Base-by-base conservation (phyloP, 2,329 filamentous ascomycete genomes). In the Colletotrichum tabaci region DNA sequence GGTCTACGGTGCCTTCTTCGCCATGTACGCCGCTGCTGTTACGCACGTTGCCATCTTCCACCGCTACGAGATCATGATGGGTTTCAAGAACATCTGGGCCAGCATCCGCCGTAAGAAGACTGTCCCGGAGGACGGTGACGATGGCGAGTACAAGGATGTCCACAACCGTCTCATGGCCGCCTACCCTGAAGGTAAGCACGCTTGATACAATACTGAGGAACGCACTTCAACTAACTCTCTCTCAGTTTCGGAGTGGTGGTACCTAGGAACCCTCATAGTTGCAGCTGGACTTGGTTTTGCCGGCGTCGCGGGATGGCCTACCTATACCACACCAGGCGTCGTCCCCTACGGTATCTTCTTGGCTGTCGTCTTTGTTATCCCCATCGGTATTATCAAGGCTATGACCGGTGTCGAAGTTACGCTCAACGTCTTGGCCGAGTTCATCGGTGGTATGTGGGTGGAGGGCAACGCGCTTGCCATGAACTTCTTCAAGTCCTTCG, bases 381-480 rank as follows among this genome's bases (percentile, higher is more conserved):
- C 84, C 0, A 77, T 84, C 9, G 85, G 85, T 4, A 84, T 87
- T 42, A 81, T 86, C 61, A 77, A 78, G 52, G 80, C 84, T 35
- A 86, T 83, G 67, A 87, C 84, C 0, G 84, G 83, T 1, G 77
- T 82, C 16, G 77, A 82, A 52, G 79, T 84, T 13, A 82, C 80
- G 0, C 77, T 86, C 26, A 86, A 86, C 63, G 84, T 87, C 1
- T 72, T 87, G 10, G 83, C 84, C n/a, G 84, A 86, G 75, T 83
- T 86, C 44, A 84, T 87, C 15, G 84, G 82, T n/a, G 85, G 85
- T 4, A 79, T 80, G 4, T 82, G 81, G 73, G 79, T 82, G 3
- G 75, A 81, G 7, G 84, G 84, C 26, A 85, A 85, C 56, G 82
- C 84, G 1, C 74, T 86, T n/a, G 83, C 81, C 53, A 84, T 86